Evolutionary conservation across 257 asterid genomes (phyloP), one percentile per base, ranked within the genome.

Genomic region (Fraxinus excelsior): DNA sequence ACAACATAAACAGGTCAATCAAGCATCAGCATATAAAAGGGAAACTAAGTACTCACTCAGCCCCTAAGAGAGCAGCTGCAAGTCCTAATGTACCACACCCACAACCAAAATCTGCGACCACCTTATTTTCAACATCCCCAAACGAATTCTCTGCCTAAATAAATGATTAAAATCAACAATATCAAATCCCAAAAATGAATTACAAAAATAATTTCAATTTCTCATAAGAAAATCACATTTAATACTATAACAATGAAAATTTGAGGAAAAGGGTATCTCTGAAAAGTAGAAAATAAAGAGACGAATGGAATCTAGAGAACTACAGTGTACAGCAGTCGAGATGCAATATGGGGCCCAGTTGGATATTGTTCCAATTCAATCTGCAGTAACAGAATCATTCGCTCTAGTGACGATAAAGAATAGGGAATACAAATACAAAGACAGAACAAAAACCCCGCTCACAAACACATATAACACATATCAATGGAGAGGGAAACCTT

Each of bases 71-170:
- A 72, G 82, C 94, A 83, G 99, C 97, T 74, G 96, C 98, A 80
- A 95, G 83, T 79, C 99, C 97, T 34, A 93, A 87, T 19, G 99
- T 91, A 81, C 99, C 98, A 71, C 96, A 93, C 18, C 99, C 99
- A 82, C 99, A 93, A 58, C 99, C 99, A 82, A 95, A 93, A 89
- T 95, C 99, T 7, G 97, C 98, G 65, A 95, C 99, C 71, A 91
- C 96, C 79, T 93, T 95, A 84, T 82, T 82, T 23, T 84, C 82
- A 80, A 95, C 93, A 86, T 95, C 98, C 83, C 91, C 99, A 80
- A 79, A 95, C 29, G 97, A 93, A 74, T 86, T 94, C 76, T 91
- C 98, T 44, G 98, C 98, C 97, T 93, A 77, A 77, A 79, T 34
- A 29, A 37, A 42, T 23, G 68, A 29, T 31, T 71, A 67, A 74